A percentile compares a stretch with the other conserved stretches of the same genome.
Conservation (phyloP, 345 rosid genomes). For the Sonneratia caseolaris region DNA sequence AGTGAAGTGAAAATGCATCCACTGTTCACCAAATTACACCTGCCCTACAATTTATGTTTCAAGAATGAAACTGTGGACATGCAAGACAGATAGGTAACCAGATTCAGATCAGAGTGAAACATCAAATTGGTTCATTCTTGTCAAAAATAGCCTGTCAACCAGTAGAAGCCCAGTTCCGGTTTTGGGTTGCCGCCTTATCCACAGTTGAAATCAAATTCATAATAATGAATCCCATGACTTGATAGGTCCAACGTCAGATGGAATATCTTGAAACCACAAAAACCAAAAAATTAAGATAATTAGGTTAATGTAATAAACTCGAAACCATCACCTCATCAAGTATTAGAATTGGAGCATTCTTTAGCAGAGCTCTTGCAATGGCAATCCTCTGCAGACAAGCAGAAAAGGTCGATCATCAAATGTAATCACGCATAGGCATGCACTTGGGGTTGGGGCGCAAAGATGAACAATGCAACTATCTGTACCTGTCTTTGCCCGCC, state of each 20-base stretch:
- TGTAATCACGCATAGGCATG: not conserved
- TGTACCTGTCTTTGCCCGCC: conserved; percentile 95
- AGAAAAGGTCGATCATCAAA: conserved; percentile 5
- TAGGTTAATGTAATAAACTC: not conserved
- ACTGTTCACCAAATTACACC: not conserved
- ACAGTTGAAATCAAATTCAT: not conserved
- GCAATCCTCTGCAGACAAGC: conserved; percentile 63
- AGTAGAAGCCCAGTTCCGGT: not conserved
- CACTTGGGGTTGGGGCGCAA: not conserved
- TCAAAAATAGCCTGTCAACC: not conserved
- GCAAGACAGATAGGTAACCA: not conserved
- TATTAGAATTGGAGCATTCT: conserved; percentile 75
- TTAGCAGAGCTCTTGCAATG: conserved; percentile 80
- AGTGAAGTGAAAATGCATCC: not conserved
- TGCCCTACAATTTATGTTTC: not conserved
- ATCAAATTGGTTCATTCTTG: not conserved
- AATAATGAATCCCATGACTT: not conserved
- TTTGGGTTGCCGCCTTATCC: not conserved
- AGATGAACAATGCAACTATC: not conserved
- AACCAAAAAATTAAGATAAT: not conserved
- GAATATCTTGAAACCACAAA: not conserved
- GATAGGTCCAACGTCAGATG: not conserved
- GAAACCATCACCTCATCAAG: conserved; percentile 60
- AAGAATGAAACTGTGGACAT: not conserved
- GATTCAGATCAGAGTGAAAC: not conserved